Percentiles rank a stretch among this genome's conserved stretches.
Evolutionary conservation across 2,329 filamentous ascomycete genomes (phyloP).

Genomic region (Clarireedia monteithiana): DNA sequence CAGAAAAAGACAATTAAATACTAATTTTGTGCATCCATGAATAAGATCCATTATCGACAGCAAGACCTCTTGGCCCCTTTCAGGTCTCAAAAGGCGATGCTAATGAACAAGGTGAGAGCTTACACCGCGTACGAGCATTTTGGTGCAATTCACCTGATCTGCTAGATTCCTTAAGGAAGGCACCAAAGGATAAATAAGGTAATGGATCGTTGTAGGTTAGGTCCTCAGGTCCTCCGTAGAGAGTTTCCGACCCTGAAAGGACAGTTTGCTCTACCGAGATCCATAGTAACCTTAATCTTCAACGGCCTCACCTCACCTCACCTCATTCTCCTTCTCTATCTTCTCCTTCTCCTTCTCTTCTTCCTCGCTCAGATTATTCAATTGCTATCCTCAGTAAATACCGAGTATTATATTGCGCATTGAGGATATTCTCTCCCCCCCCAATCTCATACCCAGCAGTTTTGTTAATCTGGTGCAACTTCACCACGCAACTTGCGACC

Average conservation of each 20-base stretch:
- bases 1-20: too few species aligned
- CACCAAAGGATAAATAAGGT: too few species aligned
- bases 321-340: slow-evolving; percentile 1
- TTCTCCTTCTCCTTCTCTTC: slow-evolving; percentile 6
- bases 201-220: too few species aligned
- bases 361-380: neutral
- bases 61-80: neutral
- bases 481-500: slow-evolving; percentile 25
- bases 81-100: too few species aligned
- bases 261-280: slow-evolving; percentile 8
- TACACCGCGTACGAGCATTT: too few species aligned
- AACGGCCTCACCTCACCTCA: neutral
- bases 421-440: neutral
- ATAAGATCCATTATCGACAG: neutral
- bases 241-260: slow-evolving; percentile 1
- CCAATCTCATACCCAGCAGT: too few species aligned
- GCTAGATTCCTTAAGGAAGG: too few species aligned
- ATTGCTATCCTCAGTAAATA: neutral
- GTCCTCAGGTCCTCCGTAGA: neutral
- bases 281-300: slow-evolving; percentile 2
- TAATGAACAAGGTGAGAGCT: too few species aligned
- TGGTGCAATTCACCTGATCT: too few species aligned
- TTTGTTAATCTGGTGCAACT: slow-evolving; percentile 16
- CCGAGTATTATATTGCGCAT: neutral
- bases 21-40: neutral